These are phyloP conservation scores for Xanthoconium separans DNA, from an alignment of 1,284 basidiomycete species.

Conservation along the genomic window DNA sequence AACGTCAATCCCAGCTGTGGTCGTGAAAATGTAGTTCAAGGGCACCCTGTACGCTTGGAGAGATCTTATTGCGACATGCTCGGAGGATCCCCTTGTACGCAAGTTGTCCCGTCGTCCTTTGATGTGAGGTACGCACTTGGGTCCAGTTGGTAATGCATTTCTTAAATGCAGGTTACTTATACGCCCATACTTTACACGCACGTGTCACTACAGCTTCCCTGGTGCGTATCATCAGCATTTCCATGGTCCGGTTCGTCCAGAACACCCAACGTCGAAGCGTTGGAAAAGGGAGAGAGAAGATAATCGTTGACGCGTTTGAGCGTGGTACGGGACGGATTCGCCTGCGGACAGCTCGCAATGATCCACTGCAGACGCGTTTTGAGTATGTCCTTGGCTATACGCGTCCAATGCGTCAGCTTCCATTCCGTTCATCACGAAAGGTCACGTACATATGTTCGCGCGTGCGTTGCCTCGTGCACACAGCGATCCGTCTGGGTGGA, in stretches of 20 bases:
- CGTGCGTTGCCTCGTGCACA: constrained; percentile 7
- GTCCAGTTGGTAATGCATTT: too few species aligned
- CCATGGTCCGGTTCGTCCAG: neutral
- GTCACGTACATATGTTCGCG: constrained; percentile 21
- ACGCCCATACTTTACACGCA: too few species aligned
- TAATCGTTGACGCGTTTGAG: constrained; percentile 80
- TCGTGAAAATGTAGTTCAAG: too few species aligned
- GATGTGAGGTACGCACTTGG: too few species aligned
- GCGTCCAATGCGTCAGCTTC: neutral
- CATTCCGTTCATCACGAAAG: neutral
- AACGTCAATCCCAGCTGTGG: too few species aligned
- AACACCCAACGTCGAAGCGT: constrained; percentile 1
- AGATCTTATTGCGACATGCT: too few species aligned
- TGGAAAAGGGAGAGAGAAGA: constrained; percentile 46
- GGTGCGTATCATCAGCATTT: too few species aligned
- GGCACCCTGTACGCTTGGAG: too few species aligned
- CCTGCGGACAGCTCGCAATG: constrained; percentile 63
- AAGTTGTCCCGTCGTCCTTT: too few species aligned
- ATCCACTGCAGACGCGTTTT: constrained; percentile 79
- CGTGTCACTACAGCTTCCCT: too few species aligned
- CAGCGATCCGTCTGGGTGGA: constrained; percentile 51
- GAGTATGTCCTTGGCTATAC: constrained; percentile 55
- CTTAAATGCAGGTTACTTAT: too few species aligned
- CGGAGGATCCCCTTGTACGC: too few species aligned
- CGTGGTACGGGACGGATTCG: constrained; percentile 74